These are phyloP conservation scores for Paulownia fortunei DNA, from an alignment of 257 asterid species.

Conservation along the genomic window DNA sequence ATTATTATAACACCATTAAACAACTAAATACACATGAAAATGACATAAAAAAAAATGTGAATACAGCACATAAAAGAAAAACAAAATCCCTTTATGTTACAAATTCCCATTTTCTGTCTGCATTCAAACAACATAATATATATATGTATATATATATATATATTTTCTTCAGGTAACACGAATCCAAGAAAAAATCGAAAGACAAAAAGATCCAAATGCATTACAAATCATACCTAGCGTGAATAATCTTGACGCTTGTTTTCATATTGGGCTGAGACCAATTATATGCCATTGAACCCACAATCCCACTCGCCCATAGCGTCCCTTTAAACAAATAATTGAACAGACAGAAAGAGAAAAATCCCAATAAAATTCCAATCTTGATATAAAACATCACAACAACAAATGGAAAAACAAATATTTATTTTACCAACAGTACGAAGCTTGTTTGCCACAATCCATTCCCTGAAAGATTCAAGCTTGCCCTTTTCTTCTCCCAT, in stretches of 20 bases:
- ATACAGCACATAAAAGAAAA: neutral
- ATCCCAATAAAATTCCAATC: conserved; percentile 26
- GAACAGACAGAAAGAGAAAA: neutral
- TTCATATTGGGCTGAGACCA: conserved; percentile 97
- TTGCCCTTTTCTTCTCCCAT: conserved; percentile 66
- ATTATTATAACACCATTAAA: neutral
- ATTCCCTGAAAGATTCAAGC: conserved; percentile 64
- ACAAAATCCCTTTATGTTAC: neutral
- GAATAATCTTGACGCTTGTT: conserved; percentile 88
- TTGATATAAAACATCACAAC: conserved; percentile 2
- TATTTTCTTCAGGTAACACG: no score
- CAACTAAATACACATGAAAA: neutral
- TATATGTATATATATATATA: no score
- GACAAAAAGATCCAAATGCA: neutral
- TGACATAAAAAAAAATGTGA: neutral
- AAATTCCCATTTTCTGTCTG: neutral
- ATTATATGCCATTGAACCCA: conserved; percentile 89
- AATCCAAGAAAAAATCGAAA: neutral
- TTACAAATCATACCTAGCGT: conserved; percentile 61
- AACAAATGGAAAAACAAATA: conserved; percentile 24
- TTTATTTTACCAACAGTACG: conserved; percentile 71
- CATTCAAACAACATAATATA: neutral
- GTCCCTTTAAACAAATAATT: conserved; percentile 33
- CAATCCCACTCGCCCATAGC: conserved; percentile 72
- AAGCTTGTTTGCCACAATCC: conserved; percentile 87